Conservation (phyloP, 352 stramenopile genomes). For the Phytophthora agathidicida region DNA sequence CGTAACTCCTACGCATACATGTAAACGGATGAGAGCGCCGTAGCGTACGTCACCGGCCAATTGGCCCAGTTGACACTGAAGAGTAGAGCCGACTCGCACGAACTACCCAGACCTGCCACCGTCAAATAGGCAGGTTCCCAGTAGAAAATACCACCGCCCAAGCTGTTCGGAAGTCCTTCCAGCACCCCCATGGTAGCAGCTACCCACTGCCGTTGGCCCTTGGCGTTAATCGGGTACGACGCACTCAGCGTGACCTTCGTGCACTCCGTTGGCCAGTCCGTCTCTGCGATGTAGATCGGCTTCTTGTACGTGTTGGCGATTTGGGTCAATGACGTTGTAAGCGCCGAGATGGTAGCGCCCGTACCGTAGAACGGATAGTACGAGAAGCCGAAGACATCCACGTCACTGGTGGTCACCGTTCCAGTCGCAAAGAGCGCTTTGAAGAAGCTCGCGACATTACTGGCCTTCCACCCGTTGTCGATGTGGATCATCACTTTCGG, state of each 20-base stretch:
- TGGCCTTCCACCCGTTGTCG: constrained; percentile 41
- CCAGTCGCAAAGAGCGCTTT: constrained; percentile 35
- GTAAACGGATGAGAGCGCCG: constrained; percentile 29
- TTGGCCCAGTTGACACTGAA: constrained; percentile 36
- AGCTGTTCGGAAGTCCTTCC: constrained; percentile 19
- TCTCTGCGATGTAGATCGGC: constrained; percentile 38
- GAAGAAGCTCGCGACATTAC: constrained; percentile 35
- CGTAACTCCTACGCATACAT: constrained; percentile 28
- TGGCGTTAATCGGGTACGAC: too few relatives aligned
- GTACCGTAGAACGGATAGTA: constrained; percentile 46
- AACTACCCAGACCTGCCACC: constrained; percentile 26
- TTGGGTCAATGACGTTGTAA: constrained; percentile 32
- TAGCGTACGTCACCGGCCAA: constrained; percentile 27
- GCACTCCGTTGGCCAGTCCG: constrained; percentile 41
- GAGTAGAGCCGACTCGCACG: constrained; percentile 36
- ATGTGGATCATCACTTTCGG: constrained; percentile 47
- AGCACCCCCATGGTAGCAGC: constrained; percentile 30
- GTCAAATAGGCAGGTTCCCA: constrained; percentile 40
- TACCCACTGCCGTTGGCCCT: constrained; percentile 36
- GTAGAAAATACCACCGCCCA: constrained; percentile 41
- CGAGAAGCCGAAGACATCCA: constrained; percentile 42
- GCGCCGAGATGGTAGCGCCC: constrained; percentile 32
- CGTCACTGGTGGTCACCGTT: constrained; percentile 30
- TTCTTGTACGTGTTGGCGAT: constrained; percentile 38
- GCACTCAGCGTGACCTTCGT: too few relatives aligned